A percentile compares a stretch with the other conserved stretches of the same genome.
Evolutionary conservation across 1,284 basidiomycete genomes (phyloP).

Genomic region (Melanopsichium pennsylvanicum): DNA sequence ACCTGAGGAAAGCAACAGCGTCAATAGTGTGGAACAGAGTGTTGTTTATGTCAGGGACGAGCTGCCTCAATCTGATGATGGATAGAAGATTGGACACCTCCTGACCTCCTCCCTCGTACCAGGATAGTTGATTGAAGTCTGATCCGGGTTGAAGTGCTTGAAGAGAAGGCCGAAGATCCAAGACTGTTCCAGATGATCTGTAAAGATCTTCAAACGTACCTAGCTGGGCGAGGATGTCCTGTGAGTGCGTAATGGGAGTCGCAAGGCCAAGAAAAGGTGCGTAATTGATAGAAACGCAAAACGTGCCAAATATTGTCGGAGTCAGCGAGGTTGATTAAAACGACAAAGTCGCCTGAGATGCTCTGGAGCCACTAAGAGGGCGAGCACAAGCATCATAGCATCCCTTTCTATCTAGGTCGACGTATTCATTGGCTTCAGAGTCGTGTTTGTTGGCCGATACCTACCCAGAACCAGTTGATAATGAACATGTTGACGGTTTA

Average conservation of each 20-base stretch:
- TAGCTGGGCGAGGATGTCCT: conserved; percentile 65
- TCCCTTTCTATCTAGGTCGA: no score
- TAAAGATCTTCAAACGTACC: conserved; percentile 38
- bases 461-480: conserved; percentile 66
- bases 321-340: conserved; percentile 1
- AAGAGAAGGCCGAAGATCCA: not conserved
- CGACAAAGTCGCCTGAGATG: not conserved
- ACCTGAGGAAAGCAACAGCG: conserved; percentile 70
- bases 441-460: conserved; percentile 9
- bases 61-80: no score
- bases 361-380: no score
- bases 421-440: not conserved
- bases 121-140: not conserved
- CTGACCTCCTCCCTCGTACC: no score
- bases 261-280: not conserved
- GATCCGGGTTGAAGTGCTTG: not conserved
- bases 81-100: no score
- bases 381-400: no score
- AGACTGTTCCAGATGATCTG: no score
- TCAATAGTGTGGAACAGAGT: no score
- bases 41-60: no score
- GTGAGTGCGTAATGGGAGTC: not conserved
- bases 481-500: conserved; percentile 65
- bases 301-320: not conserved
- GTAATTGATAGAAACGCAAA: not conserved